Percentiles rank a stretch among this genome's conserved stretches.
phyloP scores from a whole-genome alignment of 2,329 filamentous ascomycete species.

The Zasmidium angulare region DNA sequence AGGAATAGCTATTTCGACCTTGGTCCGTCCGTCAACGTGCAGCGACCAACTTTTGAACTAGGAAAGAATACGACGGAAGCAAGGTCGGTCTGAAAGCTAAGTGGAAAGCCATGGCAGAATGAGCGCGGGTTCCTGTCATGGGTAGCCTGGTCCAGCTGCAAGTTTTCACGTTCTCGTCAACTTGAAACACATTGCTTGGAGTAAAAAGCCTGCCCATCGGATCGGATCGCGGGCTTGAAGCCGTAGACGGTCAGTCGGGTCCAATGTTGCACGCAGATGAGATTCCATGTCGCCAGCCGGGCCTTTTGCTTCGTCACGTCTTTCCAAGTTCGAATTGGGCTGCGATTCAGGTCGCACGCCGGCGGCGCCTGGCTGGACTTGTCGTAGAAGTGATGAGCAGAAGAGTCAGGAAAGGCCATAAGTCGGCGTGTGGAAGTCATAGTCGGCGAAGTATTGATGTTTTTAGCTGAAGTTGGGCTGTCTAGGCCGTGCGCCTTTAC shows the following conservation, averaged over 20 bases:
- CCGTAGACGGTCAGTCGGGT: neutral
- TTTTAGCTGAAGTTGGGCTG: neutral
- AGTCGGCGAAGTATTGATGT: neutral
- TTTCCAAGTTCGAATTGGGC: neutral
- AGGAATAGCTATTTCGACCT: constrained; percentile 5
- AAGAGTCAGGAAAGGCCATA: neutral
- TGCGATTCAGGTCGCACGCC: neutral
- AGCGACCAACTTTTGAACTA: constrained; percentile 10
- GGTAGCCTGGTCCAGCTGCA: neutral
- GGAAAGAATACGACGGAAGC: constrained; percentile 8
- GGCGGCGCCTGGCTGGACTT: neutral
- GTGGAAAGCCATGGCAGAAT: neutral
- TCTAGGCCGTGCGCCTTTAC: neutral
- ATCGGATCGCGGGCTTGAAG: neutral
- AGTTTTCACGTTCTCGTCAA: constrained; percentile 2
- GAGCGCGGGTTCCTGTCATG: constrained; percentile 2
- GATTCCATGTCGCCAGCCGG: neutral
- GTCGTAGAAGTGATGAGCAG: neutral
- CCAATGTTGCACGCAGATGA: neutral
- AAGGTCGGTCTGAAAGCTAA: constrained; percentile 5
- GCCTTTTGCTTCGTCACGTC: neutral
- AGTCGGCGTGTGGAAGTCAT: neutral
- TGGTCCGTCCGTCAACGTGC: neutral
- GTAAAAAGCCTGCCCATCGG: constrained; percentile 3
- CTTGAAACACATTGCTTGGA: constrained; percentile 1